Evolutionary conservation across 306 rosid species (phyloP).

Genomic region (Dicorynia guianensis): DNA sequence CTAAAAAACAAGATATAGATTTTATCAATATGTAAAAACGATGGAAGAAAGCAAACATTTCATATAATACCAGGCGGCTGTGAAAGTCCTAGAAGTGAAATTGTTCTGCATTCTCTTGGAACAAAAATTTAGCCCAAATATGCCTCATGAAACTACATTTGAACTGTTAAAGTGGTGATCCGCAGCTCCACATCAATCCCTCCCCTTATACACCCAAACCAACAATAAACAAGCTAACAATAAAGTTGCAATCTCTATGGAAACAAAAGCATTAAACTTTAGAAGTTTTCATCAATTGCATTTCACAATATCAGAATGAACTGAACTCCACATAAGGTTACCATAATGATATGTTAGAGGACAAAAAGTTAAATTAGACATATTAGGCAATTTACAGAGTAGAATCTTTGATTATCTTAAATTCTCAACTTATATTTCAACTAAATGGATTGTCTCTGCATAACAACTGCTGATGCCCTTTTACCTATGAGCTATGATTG

Average conservation of each 20-base stretch:
- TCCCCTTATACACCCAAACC: too few species aligned
- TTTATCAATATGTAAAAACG: neutral
- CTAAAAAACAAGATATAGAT: slow-evolving; percentile 27
- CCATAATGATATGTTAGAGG: too few species aligned
- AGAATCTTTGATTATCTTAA: too few species aligned
- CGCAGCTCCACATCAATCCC: neutral
- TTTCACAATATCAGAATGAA: neutral
- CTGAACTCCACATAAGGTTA: neutral
- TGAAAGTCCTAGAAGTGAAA: too few species aligned
- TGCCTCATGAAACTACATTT: neutral
- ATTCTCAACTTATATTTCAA: neutral
- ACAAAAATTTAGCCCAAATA: too few species aligned
- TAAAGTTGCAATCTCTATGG: neutral
- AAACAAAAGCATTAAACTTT: neutral
- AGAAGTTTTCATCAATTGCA: neutral
- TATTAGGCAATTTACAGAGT: too few species aligned
- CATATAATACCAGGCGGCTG: neutral
- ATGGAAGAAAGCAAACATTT: slow-evolving; percentile 2
- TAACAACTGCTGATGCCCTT: too few species aligned
- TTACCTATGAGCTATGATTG: too few species aligned
- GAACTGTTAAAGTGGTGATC: neutral
- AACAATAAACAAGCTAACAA: too few species aligned
- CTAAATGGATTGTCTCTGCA: too few species aligned
- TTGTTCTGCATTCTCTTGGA: too few species aligned
- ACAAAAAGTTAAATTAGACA: too few species aligned